phyloP scores from a whole-genome alignment of 495 filamentous ascomycete genomes.

The Friedmanniomyces simplex region DNA sequence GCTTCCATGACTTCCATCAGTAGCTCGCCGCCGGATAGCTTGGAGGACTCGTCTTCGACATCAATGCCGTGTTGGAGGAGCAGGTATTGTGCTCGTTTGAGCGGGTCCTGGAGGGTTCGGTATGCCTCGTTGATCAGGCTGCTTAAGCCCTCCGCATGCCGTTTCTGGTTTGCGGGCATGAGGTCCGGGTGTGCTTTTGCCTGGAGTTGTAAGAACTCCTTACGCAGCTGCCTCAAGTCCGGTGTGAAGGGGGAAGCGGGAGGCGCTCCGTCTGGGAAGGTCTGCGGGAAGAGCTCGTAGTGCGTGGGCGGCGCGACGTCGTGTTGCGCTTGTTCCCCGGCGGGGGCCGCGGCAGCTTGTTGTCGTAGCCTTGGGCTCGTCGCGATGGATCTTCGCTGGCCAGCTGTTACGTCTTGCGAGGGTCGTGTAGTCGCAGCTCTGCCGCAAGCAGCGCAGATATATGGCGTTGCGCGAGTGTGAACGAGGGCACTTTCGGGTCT shows the following conservation, averaged over 20 bases:
- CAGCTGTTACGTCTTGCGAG: background rate
- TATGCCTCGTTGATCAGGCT: conserved; percentile 83
- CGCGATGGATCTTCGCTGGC: background rate
- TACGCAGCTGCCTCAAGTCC: conserved; percentile 52
- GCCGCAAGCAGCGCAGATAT: background rate
- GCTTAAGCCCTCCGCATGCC: conserved; percentile 58
- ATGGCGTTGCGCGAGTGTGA: background rate
- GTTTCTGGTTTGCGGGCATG: conserved; percentile 46
- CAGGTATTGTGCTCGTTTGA: conserved; percentile 76
- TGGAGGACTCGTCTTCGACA: conserved; percentile 59
- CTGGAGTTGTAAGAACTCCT: conserved; percentile 81
- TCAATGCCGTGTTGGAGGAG: conserved; percentile 62
- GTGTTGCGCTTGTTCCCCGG: background rate
- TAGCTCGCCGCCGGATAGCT: conserved; percentile 59
- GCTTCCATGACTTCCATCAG: conserved; percentile 83
- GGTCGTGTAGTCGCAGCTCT: background rate
- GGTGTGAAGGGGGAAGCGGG: conserved; percentile 67
- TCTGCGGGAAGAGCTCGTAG: conserved; percentile 82
- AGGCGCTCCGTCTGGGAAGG: conserved; percentile 70
- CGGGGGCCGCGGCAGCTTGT: background rate
- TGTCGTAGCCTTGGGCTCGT: background rate
- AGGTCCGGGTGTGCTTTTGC: conserved; percentile 73
- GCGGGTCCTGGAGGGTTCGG: conserved; percentile 63
- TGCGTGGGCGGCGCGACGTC: conserved; percentile 34
- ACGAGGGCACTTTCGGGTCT: background rate